Evolutionary conservation across 441 rosid species (phyloP), one percentile per base, ranked within the genome.

Genomic region (Adansonia grandidieri): DNA sequence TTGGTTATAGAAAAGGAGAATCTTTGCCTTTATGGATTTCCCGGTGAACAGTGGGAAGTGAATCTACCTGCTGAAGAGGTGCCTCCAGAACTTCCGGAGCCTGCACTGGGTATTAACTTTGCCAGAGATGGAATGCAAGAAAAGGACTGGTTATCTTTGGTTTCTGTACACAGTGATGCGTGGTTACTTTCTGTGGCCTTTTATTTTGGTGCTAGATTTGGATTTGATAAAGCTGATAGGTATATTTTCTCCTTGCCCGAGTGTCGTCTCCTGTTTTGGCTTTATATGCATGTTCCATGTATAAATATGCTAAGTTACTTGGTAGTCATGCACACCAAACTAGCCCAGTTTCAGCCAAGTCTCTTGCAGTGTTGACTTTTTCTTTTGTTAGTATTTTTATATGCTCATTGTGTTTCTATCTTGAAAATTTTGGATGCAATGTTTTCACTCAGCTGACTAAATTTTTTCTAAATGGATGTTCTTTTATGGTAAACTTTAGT

Each of bases 171-270:
- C 68, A 86, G 89, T 75, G 89, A 86, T 54, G 78, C 91, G 0
- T 91, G 94, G 94, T 83, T 91, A 75, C 91, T 91, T 67, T 79
- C 90, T 4, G 92, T 89, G 61, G 87, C 94, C 72, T 91, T 91
- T 81, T 89, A 88, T 81, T 91, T 89, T 44, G 94, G 91, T 78
- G 85, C 94, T 82, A 81, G 91, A 80, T 88, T 90, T 81, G 92
- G 92, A 32, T 90, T 88, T 83, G 88, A 87, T 81, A 87, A 86
- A 81, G 79, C 89, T 72, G 89, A 88, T 78, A 86, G 91, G 91
- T 88, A 86, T 70, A 63, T 54, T 64, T 77, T 51, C 19, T 76
- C 5, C 44, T 54, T 44, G 11, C 66, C 53, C 32, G 15, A 8
- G 40, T 69, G 10, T 54, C 20, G 2, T 64, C 42, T 58, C 57